Evolutionary conservation across 257 asterid species (phyloP), one percentile per base, ranked within the genome.

Genomic region (Cynanchum wilfordii): DNA sequence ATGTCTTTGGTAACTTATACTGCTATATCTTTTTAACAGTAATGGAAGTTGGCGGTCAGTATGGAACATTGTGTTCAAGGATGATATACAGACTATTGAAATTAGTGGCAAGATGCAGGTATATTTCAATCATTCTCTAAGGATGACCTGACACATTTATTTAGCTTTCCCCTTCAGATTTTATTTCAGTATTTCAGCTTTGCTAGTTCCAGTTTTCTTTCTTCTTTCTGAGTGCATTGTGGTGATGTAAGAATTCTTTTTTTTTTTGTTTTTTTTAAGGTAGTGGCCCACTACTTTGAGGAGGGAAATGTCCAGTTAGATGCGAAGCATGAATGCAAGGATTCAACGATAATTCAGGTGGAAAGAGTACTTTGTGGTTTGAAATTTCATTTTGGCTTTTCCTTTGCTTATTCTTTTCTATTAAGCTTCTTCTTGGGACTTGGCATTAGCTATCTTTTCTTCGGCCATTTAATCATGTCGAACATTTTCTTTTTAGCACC

Each of bases 251-350:
- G 73, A 66, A 38, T 8, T 73, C 57, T 71, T 66, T 77, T 77
- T 65, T 77, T 77, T 74, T n/a, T n/a, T 71, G 62, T 77, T 77
- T 65, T 77, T 59, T 68, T 76, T 54, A 81, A 94, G 97, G 99
- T 91, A 25, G 97, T 90, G 72, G 99, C 99, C 51, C 99, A 94
- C 84, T 94, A 94, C 84, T 94, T 94, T 79, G 97, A 91, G 87
- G 99, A 94, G 86, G 97, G 99, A 79, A 94, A 94, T 87, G 99
- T 94, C 74, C 99, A 94, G 87, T 84, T 94, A 81, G 97, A 91
- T 70, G 90, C 97, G 54, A 83, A 89, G 77, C 90, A 88, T 50
- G 96, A 89, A 74, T 85, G 93, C 88, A 84, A 85, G 79, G 97
- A 94, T 85, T 84, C 97, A 75, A 89, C 97, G 45, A 72, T 83